A percentile compares a stretch with the other conserved stretches of the same genome.
Conservation (phyloP, 1,284 basidiomycete species). For the Marasmius tenuissimus region DNA sequence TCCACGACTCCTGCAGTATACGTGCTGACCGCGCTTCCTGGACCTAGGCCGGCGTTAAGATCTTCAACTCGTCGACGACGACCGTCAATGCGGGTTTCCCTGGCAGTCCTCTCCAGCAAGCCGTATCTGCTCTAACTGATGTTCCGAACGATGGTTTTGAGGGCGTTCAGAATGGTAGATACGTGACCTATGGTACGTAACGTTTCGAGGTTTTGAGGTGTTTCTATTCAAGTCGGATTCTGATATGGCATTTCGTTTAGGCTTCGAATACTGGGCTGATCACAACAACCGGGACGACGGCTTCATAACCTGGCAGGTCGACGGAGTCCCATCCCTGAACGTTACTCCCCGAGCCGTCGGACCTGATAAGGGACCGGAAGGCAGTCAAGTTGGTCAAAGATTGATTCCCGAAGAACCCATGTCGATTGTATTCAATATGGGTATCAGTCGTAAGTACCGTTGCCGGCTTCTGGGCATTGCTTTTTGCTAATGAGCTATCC, state of each 20-base stretch:
- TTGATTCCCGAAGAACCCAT: conserved; percentile 77
- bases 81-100: conserved; percentile 59
- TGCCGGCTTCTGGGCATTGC: not conserved
- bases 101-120: conserved; percentile 53
- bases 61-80: conserved; percentile 50
- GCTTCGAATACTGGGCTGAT: conserved; percentile 71
- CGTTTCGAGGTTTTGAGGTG: conserved; percentile 10
- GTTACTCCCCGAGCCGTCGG: conserved; percentile 56
- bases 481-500: not conserved
- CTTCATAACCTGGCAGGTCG: conserved; percentile 66
- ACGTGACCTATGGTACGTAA: conserved; percentile 46
- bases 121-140: conserved; percentile 49
- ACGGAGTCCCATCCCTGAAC: conserved; percentile 49
- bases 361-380: conserved; percentile 45
- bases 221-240: conserved; percentile 31
- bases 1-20: not conserved
- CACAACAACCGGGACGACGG: conserved; percentile 51
- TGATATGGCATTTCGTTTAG: conserved; percentile 33
- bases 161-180: conserved; percentile 42
- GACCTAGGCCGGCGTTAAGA: conserved; percentile 44
- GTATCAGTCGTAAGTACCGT: conserved; percentile 54
- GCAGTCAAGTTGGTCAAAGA: conserved; percentile 54
- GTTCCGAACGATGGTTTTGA: conserved; percentile 58
- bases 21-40: not conserved
- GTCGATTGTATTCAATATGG: conserved; percentile 65